phyloP scores from a whole-genome alignment of 768 basidiomycete genomes.

The Psilocybe cyanescens region DNA sequence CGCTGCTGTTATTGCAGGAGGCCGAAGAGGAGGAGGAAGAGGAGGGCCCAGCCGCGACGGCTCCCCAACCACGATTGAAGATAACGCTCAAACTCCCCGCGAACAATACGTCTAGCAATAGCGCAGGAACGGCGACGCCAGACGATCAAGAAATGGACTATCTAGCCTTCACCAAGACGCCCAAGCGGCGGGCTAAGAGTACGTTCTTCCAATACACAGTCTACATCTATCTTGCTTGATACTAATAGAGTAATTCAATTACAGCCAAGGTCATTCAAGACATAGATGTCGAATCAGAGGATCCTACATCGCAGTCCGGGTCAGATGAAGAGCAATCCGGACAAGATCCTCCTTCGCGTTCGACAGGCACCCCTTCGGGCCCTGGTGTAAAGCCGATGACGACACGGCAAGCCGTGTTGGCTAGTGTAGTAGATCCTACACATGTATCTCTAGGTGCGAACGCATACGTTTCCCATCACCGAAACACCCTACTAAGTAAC shows the following conservation, averaged over 20 bases:
- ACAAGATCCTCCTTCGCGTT: conserved; percentile 29
- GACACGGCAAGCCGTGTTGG: conserved; percentile 71
- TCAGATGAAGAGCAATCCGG: conserved; percentile 31
- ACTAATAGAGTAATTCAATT: not conserved
- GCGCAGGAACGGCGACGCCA: conserved; percentile 31
- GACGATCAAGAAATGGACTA: conserved; percentile 37
- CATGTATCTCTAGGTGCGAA: conserved; percentile 67
- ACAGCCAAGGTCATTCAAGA: conserved; percentile 28
- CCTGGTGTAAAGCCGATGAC: conserved; percentile 43
- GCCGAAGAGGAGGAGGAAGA: conserved; percentile 29
- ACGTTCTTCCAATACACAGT: not conserved
- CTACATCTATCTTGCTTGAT: not conserved
- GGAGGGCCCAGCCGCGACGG: conserved; percentile 21
- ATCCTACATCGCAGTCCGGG: conserved; percentile 32
- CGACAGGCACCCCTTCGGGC: conserved; percentile 28
- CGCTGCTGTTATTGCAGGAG: conserved; percentile 3
- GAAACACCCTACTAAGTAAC: not conserved
- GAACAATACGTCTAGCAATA: conserved; percentile 32
- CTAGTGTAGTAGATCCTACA: conserved; percentile 67
- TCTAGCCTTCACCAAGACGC: conserved; percentile 27
- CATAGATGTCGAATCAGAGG: conserved; percentile 41
- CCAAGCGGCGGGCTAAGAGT: conserved; percentile 28
- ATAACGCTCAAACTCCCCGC: conserved; percentile 65
- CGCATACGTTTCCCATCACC: not conserved
- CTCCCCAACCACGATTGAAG: conserved; percentile 51